These are phyloP conservation scores for Magnolia sinica DNA, from an alignment of 164 flowering plant genomes.

Conservation along the genomic window DNA sequence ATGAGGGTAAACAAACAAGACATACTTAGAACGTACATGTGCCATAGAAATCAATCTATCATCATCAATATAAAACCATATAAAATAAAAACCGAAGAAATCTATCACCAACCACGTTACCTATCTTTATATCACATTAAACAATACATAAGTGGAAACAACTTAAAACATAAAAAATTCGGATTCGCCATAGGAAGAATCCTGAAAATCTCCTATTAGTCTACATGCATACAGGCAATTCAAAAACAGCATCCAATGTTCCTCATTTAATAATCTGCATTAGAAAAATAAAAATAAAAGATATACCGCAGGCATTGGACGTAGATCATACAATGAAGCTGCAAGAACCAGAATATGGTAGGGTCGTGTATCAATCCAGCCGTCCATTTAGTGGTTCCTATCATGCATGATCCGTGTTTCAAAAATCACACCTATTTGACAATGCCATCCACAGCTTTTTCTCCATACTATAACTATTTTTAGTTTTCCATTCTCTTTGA, in stretches of 20 bases:
- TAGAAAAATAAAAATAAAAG: not conserved
- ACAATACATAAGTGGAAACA: not conserved
- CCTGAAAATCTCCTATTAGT: not conserved
- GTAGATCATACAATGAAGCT: not conserved
- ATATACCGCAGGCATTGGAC: not conserved
- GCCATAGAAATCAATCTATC: not conserved
- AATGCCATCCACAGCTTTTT: too few relatives aligned
- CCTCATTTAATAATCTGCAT: not conserved
- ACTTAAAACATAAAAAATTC: not conserved
- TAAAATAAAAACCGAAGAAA: not conserved
- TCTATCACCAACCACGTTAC: not conserved
- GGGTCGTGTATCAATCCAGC: not conserved
- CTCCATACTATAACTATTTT: too few relatives aligned
- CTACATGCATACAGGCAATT: not conserved
- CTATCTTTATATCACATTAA: not conserved
- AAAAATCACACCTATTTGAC: too few relatives aligned
- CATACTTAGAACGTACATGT: not conserved
- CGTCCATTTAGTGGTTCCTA: too few relatives aligned
- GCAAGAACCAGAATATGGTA: not conserved
- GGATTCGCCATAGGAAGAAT: not conserved
- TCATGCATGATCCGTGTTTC: too few relatives aligned
- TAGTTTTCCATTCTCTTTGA: too few relatives aligned
- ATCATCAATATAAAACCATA: not conserved
- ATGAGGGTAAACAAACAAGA: not conserved
- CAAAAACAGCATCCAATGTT: constrained; percentile 5